phyloP scores from a whole-genome alignment of 345 rosid genomes.

The Lenwebbia sp. region DNA sequence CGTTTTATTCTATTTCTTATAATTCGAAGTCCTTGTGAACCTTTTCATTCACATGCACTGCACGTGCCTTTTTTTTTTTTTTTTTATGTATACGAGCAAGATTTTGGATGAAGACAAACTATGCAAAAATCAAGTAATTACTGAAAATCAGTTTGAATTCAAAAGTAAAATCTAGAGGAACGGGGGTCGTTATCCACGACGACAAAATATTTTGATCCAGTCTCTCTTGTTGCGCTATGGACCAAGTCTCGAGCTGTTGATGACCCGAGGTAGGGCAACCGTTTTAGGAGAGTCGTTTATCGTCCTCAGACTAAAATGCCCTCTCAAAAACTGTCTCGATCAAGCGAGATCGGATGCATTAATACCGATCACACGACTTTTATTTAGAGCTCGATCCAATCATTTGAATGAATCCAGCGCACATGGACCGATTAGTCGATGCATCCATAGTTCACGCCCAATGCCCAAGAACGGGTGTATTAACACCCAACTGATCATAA shows the following conservation, averaged over 20 bases:
- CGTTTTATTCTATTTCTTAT: not conserved
- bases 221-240: not conserved
- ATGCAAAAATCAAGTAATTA: not conserved
- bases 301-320: not conserved
- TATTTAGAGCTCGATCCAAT: too few relatives aligned
- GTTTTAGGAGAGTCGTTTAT: not conserved
- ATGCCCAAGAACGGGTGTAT: not conserved
- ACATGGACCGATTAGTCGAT: too few relatives aligned
- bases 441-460: too few relatives aligned
- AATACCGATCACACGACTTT: not conserved
- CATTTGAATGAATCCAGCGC: too few relatives aligned
- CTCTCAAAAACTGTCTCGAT: not conserved
- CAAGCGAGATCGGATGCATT: not conserved
- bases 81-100: not conserved
- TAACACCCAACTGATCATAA: not conserved
- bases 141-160: not conserved
- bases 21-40: not conserved
- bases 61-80: not conserved
- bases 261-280: not conserved
- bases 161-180: not conserved
- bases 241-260: not conserved
- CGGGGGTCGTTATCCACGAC: not conserved
- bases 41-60: not conserved
- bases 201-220: not conserved
- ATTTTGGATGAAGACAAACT: not conserved